Evolutionary conservation across 208 protist genomes (phyloP).

Genomic region (Wallacemonas rigidus): DNA sequence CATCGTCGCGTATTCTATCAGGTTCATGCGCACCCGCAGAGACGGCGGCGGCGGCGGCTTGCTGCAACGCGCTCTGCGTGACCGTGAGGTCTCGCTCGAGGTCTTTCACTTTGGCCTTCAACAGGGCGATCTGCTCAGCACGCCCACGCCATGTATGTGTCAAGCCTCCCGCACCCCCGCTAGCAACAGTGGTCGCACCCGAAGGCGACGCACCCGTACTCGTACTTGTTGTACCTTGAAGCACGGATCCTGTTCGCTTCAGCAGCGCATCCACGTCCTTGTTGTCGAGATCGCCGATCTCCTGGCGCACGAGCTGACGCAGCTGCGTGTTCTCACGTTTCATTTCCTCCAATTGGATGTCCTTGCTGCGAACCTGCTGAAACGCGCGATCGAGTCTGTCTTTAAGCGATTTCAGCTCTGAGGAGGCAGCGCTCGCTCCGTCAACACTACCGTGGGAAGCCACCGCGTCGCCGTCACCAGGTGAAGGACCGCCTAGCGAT

Average conservation of each 20-base stretch:
- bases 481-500: neutral
- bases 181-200: neutral
- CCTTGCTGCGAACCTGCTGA: constrained; percentile 47
- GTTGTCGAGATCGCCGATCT: constrained; percentile 52
- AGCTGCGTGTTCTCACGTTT: constrained; percentile 56
- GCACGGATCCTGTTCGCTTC: constrained; percentile 8
- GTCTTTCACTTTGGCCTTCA: constrained; percentile 72
- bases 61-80: constrained; percentile 5
- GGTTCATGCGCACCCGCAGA: neutral
- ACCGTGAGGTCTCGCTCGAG: constrained; percentile 31
- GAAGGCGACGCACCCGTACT: neutral
- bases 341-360: constrained; percentile 51
- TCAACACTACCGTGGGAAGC: neutral
- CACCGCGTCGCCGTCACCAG: neutral
- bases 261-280: constrained; percentile 46
- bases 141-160: constrained; percentile 57
- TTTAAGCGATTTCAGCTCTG: constrained; percentile 18
- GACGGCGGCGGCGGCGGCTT: neutral
- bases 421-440: constrained; percentile 8
- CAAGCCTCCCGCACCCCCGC: neutral
- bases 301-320: constrained; percentile 47
- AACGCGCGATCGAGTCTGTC: constrained; percentile 55
- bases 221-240: too few relatives aligned
- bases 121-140: constrained; percentile 71
- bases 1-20: constrained; percentile 14